Percentiles rank a stretch among this genome's conserved stretches.
Evolutionary conservation across 257 asterid species (phyloP).

Genomic region (Solanum medicagineum): DNA sequence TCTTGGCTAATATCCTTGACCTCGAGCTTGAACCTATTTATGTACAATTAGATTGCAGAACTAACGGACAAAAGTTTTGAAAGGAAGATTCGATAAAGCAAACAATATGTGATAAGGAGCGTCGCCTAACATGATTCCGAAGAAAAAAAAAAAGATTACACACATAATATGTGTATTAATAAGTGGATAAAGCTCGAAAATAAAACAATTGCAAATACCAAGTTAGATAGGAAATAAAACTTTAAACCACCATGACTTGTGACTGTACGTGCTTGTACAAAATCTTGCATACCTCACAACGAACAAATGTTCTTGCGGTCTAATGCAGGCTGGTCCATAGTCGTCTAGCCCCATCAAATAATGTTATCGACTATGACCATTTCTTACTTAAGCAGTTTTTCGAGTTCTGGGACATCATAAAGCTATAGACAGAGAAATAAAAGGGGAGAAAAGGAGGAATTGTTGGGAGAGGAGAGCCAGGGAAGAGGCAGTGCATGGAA

Average conservation of each 20-base stretch:
- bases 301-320: background rate
- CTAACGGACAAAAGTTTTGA: background rate
- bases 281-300: background rate
- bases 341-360: too few relatives aligned
- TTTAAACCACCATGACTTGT: background rate
- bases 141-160: background rate
- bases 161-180: background rate
- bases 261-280: background rate
- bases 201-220: background rate
- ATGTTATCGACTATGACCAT: background rate
- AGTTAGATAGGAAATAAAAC: background rate
- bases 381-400: background rate
- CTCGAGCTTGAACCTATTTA: background rate
- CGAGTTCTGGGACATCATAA: background rate
- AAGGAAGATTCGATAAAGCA: background rate
- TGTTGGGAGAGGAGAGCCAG: slow-evolving; percentile 47
- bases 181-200: background rate
- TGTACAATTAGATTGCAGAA: background rate
- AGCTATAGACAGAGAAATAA: background rate
- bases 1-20: background rate
- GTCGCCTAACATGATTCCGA: background rate
- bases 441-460: background rate
- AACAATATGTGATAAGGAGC: background rate
- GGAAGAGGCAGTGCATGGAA: slow-evolving; percentile 96
- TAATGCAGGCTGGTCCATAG: background rate